These are phyloP conservation scores for Parathielavia hyrcaniae DNA, from an alignment of 495 filamentous ascomycete species.

Conservation along the genomic window DNA sequence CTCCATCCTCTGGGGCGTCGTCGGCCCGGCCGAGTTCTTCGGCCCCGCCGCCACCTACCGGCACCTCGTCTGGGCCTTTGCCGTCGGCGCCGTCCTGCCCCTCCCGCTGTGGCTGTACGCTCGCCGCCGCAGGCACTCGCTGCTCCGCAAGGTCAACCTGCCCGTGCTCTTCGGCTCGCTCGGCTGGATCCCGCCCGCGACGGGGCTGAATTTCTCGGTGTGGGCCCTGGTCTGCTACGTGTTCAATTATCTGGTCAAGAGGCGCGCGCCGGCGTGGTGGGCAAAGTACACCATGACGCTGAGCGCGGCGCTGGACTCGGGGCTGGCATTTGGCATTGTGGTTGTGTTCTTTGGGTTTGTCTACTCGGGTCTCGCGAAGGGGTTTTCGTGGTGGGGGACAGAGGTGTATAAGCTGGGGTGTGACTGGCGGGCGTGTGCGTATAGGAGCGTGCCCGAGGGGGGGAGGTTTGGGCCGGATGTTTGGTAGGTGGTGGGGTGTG, in stretches of 20 bases:
- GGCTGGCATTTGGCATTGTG: conserved; percentile 69
- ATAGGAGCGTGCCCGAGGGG: conserved; percentile 45
- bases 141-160: conserved; percentile 61
- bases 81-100: conserved; percentile 63
- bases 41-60: conserved; percentile 65
- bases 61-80: conserved; percentile 68
- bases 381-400: conserved; percentile 70
- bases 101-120: conserved; percentile 60
- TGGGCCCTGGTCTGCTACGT: conserved; percentile 77
- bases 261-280: conserved; percentile 67
- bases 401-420: conserved; percentile 61
- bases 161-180: conserved; percentile 68
- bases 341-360: conserved; percentile 78
- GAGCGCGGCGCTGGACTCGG: conserved; percentile 74
- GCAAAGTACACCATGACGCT: conserved; percentile 86
- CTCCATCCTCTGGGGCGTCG: conserved; percentile 81
- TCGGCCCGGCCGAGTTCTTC: conserved; percentile 72
- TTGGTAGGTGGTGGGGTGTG: conserved; percentile 46
- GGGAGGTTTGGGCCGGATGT: conserved; percentile 52
- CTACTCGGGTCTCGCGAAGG: conserved; percentile 60
- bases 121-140: conserved; percentile 39
- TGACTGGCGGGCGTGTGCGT: conserved; percentile 61
- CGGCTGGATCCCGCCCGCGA: conserved; percentile 78
- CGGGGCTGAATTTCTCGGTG: conserved; percentile 74
- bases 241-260: conserved; percentile 70